Evolutionary conservation across 164 flowering plant species (phyloP), one percentile per base, ranked within the genome.

Genomic region (Santalum album): DNA sequence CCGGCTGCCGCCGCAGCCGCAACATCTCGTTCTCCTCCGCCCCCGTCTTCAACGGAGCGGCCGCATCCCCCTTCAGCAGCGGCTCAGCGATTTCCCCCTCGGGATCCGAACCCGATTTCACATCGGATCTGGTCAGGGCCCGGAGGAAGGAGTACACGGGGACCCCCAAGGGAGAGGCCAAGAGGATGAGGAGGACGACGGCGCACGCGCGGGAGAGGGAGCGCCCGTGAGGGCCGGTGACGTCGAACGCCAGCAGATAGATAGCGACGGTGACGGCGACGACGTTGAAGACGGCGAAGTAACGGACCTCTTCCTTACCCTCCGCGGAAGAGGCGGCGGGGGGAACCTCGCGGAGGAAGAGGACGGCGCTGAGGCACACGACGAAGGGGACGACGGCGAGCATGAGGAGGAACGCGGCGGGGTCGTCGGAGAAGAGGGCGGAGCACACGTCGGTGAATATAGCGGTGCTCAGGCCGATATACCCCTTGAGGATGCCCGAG

Each of bases 401-500:
- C 82, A 84, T 77, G 55, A 89, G 56, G 36, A 89, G 78, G 54
- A 82, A 81, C 7, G 56, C 65, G 17, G 95, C 58, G 0, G 97
- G 81, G 59, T 68, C 74, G 51, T 67, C 66, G 45, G 78, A 23
- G 71, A 86, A 90, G 22, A 90, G 65, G 2, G 92, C 95, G 0
- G 74, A 26, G 63, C 82, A 78, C 55, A 86, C 26, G 55, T 84
- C 91, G 38, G 95, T 84, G 75, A 89, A 89, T 7, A 89, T 89
- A 22, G 95, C 97, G 1, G 95, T 89, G 77, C 91, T 84, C 17
- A 89, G 72, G 0, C 97, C 97, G 0, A 86, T 80, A 52, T 72
- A 86, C 15, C 97, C 97, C 51, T 89, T 89, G 17, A 89, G 64
- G 23, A 89, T 86, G 1, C 97, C 97, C 1, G 95, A 76, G 7